A percentile compares a stretch with the other conserved stretches of the same genome.
Evolutionary conservation across 192 early-diverging fungal genomes (phyloP).

Genomic region (Rhizophagus prolifer): DNA sequence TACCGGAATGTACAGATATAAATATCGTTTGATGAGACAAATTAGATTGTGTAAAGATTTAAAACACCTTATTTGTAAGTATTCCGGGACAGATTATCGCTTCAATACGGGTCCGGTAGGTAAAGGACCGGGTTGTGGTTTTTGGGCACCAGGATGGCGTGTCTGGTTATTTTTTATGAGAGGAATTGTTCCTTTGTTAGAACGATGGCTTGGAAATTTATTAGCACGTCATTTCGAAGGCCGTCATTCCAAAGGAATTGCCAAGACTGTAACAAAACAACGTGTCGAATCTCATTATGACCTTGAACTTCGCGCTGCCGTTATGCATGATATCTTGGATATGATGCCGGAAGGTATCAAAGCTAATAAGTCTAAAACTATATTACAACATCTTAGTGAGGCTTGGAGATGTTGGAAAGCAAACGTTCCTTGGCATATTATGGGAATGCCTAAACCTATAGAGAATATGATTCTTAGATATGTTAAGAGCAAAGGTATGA

Average conservation of each 20-base stretch:
- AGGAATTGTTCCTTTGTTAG: conserved; percentile 94
- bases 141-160: conserved; percentile 99
- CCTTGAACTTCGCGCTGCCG: conserved; percentile 95
- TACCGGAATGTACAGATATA: conserved; percentile 99
- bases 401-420: conserved; percentile 98
- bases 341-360: conserved; percentile 99
- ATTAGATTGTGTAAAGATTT: conserved; percentile 90
- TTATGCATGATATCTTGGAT: conserved; percentile 98
- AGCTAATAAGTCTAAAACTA: conserved; percentile 92
- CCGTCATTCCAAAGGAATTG: conserved; percentile 93
- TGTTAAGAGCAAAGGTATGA: conserved; percentile 83
- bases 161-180: conserved; percentile 99
- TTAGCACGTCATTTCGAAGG: conserved; percentile 99
- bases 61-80: conserved; percentile 76
- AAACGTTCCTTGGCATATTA: conserved; percentile 99
- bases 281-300: conserved; percentile 99
- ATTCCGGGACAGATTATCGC: conserved; percentile 58
- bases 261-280: conserved; percentile 98
- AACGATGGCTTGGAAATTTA: conserved; percentile 98
- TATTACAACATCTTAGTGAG: conserved; percentile 95
- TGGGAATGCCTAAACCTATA: conserved; percentile 94
- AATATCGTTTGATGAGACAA: conserved; percentile 96
- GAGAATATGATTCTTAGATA: conserved; percentile 99
- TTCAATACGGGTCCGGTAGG: conserved; percentile 97
- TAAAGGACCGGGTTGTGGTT: conserved; percentile 97